These are phyloP conservation scores for Tylopilus rubrobrunneus DNA, from an alignment of 768 basidiomycete species.

Conservation along the genomic window DNA sequence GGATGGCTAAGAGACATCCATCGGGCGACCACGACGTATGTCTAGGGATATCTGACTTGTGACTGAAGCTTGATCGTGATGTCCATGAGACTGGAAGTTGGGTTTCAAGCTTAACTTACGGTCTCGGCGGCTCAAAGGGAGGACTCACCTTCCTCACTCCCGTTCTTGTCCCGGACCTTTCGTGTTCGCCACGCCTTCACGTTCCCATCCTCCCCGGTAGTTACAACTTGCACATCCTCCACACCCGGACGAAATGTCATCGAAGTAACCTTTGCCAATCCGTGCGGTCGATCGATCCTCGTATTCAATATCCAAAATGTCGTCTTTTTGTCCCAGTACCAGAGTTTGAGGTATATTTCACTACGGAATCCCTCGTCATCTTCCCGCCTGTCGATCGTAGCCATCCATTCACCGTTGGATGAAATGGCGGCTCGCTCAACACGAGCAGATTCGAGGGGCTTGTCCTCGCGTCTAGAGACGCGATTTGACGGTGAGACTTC, in stretches of 20 bases:
- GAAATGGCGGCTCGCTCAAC: conserved; percentile 72
- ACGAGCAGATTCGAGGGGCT: conserved; percentile 65
- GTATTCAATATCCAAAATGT: conserved; percentile 77
- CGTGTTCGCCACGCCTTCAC: conserved; percentile 82
- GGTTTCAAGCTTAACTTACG: background rate
- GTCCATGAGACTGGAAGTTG: conserved; percentile 57
- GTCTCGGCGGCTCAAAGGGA: background rate
- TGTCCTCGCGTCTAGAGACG: conserved; percentile 77
- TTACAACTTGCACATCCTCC: conserved; percentile 51
- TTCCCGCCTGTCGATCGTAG: conserved; percentile 76
- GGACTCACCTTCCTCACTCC: conserved; percentile 49
- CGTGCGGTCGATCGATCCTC: conserved; percentile 86
- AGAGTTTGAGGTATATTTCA: conserved; percentile 84
- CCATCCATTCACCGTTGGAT: conserved; percentile 81
- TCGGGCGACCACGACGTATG: conserved; percentile 80
- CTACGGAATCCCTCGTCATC: conserved; percentile 60
- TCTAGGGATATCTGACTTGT: conserved; percentile 64
- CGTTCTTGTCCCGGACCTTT: conserved; percentile 41
- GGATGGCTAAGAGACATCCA: conserved; percentile 77
- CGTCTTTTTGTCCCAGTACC: conserved; percentile 73
- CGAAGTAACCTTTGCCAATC: conserved; percentile 53
- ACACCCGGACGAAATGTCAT: conserved; percentile 62
- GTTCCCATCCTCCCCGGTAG: conserved; percentile 68
- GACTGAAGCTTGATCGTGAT: conserved; percentile 66
- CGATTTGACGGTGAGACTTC: conserved; percentile 94